These are phyloP conservation scores for Aspergillus melleus DNA, from an alignment of 2,329 filamentous ascomycete species.

Conservation along the genomic window DNA sequence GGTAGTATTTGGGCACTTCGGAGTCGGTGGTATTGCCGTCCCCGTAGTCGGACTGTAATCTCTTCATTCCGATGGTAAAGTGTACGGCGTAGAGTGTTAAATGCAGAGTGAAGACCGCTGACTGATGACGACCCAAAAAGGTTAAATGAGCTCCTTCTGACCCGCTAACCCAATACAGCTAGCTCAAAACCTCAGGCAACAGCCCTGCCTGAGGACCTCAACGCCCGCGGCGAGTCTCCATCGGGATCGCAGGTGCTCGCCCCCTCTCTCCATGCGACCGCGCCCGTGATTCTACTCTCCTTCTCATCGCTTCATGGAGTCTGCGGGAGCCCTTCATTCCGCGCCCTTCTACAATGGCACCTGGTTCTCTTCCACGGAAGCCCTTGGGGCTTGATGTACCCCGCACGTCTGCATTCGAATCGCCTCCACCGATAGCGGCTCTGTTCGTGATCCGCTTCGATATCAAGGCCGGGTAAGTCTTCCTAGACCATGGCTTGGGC, in stretches of 20 bases:
- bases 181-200: slow-evolving; percentile 13
- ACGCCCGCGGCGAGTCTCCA: slow-evolving; percentile 2
- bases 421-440: slow-evolving; percentile 62
- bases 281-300: slow-evolving; percentile 6
- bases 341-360: slow-evolving; percentile 28
- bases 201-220: background rate
- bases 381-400: slow-evolving; percentile 37
- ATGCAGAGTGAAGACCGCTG: background rate
- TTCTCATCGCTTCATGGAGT: slow-evolving; percentile 24
- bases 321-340: slow-evolving; percentile 9
- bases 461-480: slow-evolving; percentile 78
- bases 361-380: slow-evolving; percentile 29
- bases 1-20: background rate
- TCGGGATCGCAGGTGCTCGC: slow-evolving; percentile 5
- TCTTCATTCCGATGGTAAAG: too few species aligned
- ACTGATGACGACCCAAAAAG: background rate
- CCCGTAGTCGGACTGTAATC: too few species aligned
- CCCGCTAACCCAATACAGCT: slow-evolving; percentile 10
- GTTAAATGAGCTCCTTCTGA: slow-evolving; percentile 1
- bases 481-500: background rate
- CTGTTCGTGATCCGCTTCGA: slow-evolving; percentile 91
- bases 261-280: slow-evolving; percentile 13
- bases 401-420: slow-evolving; percentile 31
- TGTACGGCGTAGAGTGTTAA: background rate
- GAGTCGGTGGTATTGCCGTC: too few species aligned